Base-by-base conservation (phyloP, 306 rosid genomes). In the Lithocarpus polystachyus region DNA sequence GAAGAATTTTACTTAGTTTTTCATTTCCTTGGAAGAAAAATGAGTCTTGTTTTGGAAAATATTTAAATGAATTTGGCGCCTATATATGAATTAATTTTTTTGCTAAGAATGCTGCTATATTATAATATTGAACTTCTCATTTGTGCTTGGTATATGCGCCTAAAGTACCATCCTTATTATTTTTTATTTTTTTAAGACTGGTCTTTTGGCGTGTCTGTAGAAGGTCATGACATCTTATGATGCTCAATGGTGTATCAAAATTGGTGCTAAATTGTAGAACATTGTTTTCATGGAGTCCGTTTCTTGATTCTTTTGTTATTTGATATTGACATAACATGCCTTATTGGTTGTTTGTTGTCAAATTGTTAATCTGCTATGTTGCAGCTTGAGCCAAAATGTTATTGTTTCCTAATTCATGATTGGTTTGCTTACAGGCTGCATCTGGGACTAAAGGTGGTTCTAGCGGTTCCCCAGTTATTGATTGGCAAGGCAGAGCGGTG, bases 371-470 rank as follows among this genome's bases (percentile, higher is more conserved):
- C 29, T 37, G 5, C 56, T 17, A 20, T 73, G 1, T 20, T 67
- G 59, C 62, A 28, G 45, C 76, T 75, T 75, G 23, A 59, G 14
- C 72, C 29, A 65, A 15, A 77, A 4, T 19, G 57, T 64, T 54
- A 45, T 56, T 43, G 37, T 74, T 77, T 82, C 33, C 68, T 79
- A 56, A n/a, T 72, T 75, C 43, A n/a, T 81, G 64, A 68, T n/a
- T 74, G 84, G 74, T 59, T 71, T 73, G 31, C 59, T 74, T 84
- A 24, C 87, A 95, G 99, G 99, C 99, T 76, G 99, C 99, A 71
- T 95, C 99, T 72, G 99, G 99, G 79, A 95, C 99, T 72, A 95
- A 95, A 90, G 97, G 99, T 80, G 97, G 99, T 72, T 92, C 99
- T 29, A 95, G 97, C 88, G 98, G 99, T 61, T 95, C 99, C 74